Percentiles rank a stretch among this genome's conserved stretches.
These are phyloP conservation scores for Cenchrus americanus DNA, from an alignment of 176 grass and related monocot genomes.

Conservation along the genomic window DNA sequence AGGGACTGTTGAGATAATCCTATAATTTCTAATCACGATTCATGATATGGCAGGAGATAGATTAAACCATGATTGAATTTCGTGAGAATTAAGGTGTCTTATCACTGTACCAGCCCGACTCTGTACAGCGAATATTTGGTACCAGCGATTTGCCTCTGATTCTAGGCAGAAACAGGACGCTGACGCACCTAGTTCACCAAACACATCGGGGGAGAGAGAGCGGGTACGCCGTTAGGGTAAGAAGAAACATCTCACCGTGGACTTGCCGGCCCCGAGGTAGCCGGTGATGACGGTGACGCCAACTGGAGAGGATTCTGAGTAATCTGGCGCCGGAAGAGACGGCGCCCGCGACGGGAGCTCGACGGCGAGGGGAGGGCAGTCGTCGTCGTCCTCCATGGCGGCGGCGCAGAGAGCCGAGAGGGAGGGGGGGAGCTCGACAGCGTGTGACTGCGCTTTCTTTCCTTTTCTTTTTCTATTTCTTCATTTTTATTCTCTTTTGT, in stretches of 20 bases:
- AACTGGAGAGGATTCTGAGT: slow-evolving; percentile 41
- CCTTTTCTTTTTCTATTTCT: neutral
- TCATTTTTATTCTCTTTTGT: neutral
- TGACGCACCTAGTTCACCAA: neutral
- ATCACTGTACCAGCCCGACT: neutral
- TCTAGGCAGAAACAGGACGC: neutral
- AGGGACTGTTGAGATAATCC: neutral
- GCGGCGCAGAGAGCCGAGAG: slow-evolving; percentile 19
- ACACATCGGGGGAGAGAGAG: neutral
- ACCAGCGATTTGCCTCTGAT: neutral
- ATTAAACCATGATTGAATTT: slow-evolving; percentile 30
- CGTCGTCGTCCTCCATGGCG: slow-evolving; percentile 70
- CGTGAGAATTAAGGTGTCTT: slow-evolving; percentile 13
- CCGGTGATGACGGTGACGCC: slow-evolving; percentile 97
- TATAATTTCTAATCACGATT: neutral
- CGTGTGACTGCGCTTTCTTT: neutral
- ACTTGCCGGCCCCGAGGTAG: slow-evolving; percentile 96
- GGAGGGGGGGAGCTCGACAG: neutral
- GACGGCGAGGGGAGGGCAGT: slow-evolving; percentile 68
- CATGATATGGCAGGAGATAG: neutral
- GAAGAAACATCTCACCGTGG: slow-evolving; percentile 58
- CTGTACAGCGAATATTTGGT: neutral
- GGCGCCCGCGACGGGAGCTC: slow-evolving; percentile 30
- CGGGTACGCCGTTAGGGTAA: slow-evolving; percentile 19
- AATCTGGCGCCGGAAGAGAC: neutral